Evolutionary conservation across 1,139 yeast genomes (phyloP).

Genomic region (Eremothecium cymbalariae): DNA sequence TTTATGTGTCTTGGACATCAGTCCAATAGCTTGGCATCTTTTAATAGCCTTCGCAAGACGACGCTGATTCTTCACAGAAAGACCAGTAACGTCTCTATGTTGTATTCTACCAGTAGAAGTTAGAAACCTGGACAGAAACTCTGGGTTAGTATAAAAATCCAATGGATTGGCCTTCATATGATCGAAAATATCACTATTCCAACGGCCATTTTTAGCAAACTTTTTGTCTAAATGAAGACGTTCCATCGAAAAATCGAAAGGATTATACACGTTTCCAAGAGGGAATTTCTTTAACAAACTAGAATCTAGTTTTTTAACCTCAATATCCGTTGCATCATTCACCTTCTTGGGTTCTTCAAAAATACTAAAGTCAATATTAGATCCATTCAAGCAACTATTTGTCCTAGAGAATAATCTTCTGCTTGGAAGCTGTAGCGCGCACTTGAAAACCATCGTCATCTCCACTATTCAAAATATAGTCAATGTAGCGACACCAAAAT

Average conservation of each 20-base stretch:
- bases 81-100: constrained; percentile 61
- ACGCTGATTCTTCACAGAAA: constrained; percentile 53
- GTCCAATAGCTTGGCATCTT: constrained; percentile 61
- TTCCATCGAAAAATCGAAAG: constrained; percentile 64
- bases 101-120: constrained; percentile 59
- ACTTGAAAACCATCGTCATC: too few relatives aligned
- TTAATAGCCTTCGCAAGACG: constrained; percentile 58
- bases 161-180: constrained; percentile 53
- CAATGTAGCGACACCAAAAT: too few relatives aligned
- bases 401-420: not conserved
- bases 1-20: constrained; percentile 54
- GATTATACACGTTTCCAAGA: constrained; percentile 45
- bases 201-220: constrained; percentile 13
- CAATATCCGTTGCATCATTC: not conserved
- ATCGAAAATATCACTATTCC: constrained; percentile 39
- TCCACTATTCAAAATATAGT: too few relatives aligned
- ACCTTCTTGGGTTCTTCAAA: not conserved
- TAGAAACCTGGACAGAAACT: constrained; percentile 49
- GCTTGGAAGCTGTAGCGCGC: not conserved
- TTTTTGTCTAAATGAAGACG: constrained; percentile 36
- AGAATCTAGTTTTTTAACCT: constrained; percentile 16
- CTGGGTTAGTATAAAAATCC: constrained; percentile 60
- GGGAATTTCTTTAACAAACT: constrained; percentile 19
- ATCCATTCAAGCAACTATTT: not conserved
- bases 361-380: not conserved